Evolutionary conservation across 352 stramenopile species (phyloP).

Genomic region (Hyphochytrium catenoides): DNA sequence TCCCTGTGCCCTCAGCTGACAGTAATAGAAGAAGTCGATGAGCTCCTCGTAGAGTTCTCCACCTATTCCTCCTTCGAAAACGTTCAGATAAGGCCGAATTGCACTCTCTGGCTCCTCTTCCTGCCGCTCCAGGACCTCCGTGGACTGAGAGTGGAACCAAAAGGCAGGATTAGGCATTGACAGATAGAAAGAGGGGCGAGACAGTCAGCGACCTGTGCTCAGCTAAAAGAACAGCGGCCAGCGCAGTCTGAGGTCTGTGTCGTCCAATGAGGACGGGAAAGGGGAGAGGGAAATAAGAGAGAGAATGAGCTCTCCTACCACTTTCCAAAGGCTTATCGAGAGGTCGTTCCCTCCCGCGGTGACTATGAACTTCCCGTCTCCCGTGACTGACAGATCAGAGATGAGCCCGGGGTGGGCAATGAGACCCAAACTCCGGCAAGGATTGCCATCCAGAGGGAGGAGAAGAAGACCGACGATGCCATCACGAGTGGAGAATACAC

Average conservation of each 20-base stretch:
- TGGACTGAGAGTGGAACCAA: conserved; percentile 30
- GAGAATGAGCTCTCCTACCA: no score
- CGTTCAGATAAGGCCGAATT: conserved; percentile 42
- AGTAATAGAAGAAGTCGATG: conserved; percentile 83
- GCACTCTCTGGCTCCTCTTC: no score
- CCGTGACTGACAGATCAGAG: conserved; percentile 47
- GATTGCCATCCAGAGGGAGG: conserved; percentile 71
- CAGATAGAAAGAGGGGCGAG: no score
- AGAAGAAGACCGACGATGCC: conserved; percentile 48
- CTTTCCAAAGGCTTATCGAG: conserved; percentile 72
- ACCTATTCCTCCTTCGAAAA: conserved; percentile 52
- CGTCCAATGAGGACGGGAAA: no score
- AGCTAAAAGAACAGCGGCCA: no score
- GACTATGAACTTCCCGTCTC: conserved; percentile 58
- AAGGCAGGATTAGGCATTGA: no score
- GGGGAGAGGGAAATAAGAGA: no score
- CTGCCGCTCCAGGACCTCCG: conserved; percentile 34
- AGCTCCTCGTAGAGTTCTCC: conserved; percentile 70
- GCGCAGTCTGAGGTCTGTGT: no score
- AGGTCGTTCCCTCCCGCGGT: conserved; percentile 62
- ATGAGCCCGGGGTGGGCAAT: conserved; percentile 71
- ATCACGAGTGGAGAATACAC: conserved; percentile 46
- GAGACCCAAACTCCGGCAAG: conserved; percentile 67
- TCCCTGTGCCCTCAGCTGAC: conserved; percentile 65
- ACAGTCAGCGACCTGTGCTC: no score